Evolutionary conservation across 768 basidiomycete genomes (phyloP).

Genomic region (Hygrophoropsis aurantiaca): DNA sequence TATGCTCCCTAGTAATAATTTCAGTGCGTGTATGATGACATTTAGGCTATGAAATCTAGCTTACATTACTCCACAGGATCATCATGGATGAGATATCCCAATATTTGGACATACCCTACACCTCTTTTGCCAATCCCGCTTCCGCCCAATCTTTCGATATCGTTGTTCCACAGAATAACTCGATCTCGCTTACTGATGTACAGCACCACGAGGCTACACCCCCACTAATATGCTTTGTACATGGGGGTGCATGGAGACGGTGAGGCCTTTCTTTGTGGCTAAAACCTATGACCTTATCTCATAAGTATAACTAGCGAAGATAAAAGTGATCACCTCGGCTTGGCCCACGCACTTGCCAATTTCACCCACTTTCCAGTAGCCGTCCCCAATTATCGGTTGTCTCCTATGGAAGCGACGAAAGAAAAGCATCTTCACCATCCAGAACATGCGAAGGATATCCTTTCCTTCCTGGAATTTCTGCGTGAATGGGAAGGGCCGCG

Average conservation of each 20-base stretch:
- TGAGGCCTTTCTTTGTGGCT: slow-evolving; percentile 34
- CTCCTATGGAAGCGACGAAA: slow-evolving; percentile 40
- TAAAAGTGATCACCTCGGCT: slow-evolving; percentile 54
- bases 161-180: slow-evolving; percentile 34
- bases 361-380: slow-evolving; percentile 58
- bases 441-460: slow-evolving; percentile 64
- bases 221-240: slow-evolving; percentile 69
- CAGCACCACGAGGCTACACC: slow-evolving; percentile 6
- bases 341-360: slow-evolving; percentile 54
- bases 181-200: not conserved
- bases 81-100: slow-evolving; percentile 11
- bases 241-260: slow-evolving; percentile 85
- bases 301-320: slow-evolving; percentile 54
- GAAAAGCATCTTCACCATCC: slow-evolving; percentile 57
- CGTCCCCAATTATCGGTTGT: slow-evolving; percentile 79
- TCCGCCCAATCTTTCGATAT: slow-evolving; percentile 54
- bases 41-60: not conserved
- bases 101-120: slow-evolving; percentile 36
- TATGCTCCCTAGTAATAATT: no score
- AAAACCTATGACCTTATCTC: slow-evolving; percentile 1
- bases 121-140: slow-evolving; percentile 21
- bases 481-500: slow-evolving; percentile 35
- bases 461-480: slow-evolving; percentile 62
- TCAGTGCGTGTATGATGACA: no score
- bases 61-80: not conserved